These are phyloP conservation scores for Camellia oleifera DNA, from an alignment of 179 eudicot species.

Conservation along the genomic window DNA sequence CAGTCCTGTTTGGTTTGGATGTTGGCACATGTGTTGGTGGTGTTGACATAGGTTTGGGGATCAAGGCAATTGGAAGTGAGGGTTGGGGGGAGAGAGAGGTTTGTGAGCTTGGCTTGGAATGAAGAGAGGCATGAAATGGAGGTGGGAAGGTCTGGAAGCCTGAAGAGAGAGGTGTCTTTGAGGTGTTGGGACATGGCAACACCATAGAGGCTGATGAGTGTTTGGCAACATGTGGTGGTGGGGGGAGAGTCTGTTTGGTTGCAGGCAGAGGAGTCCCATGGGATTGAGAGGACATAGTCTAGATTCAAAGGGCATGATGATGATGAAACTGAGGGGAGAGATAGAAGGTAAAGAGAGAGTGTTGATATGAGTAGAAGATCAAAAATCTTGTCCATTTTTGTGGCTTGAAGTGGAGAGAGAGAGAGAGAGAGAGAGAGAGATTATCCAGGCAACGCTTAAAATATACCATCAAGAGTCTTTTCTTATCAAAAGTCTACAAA, in stretches of 20 bases:
- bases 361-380: neutral
- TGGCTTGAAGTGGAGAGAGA: neutral
- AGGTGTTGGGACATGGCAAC: constrained; percentile 51
- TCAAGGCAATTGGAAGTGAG: constrained; percentile 44
- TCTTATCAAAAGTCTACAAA: neutral
- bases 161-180: constrained; percentile 40
- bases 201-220: constrained; percentile 58
- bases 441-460: neutral
- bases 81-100: constrained; percentile 39
- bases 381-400: neutral
- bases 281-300: constrained; percentile 38
- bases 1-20: constrained; percentile 46
- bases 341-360: neutral
- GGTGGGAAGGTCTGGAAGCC: constrained; percentile 45
- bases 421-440: neutral
- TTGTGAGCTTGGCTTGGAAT: constrained; percentile 48
- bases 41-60: constrained; percentile 32
- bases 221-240: constrained; percentile 47
- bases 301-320: constrained; percentile 57
- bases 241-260: neutral
- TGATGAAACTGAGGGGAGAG: constrained; percentile 12
- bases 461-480: too few species aligned
- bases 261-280: constrained; percentile 46
- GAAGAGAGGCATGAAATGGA: constrained; percentile 51
- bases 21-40: constrained; percentile 45